Percentiles rank a stretch among this genome's conserved stretches.
Conservation (phyloP, 805 yeast species). For the Wickerhamiella alocasiicola region DNA sequence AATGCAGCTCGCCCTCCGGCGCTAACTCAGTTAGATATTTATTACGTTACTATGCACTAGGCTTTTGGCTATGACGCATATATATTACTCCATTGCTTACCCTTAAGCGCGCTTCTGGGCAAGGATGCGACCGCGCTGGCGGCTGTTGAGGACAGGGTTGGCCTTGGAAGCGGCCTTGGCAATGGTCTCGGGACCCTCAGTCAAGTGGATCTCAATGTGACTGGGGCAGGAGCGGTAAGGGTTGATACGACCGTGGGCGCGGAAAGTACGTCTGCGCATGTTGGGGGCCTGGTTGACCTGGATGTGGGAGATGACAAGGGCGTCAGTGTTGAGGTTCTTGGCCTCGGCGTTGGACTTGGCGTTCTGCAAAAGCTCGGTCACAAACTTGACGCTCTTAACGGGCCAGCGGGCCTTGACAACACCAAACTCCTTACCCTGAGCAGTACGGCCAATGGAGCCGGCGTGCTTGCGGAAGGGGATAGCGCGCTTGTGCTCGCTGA, state of each 20-base stretch:
- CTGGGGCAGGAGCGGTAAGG: conserved; percentile 98
- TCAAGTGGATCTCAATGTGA: conserved; percentile 93
- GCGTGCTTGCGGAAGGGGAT: conserved; percentile 98
- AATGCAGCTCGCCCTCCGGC: too few relatives aligned
- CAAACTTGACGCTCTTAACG: conserved; percentile 91
- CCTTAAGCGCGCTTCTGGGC: conserved; percentile 44
- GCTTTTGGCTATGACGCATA: not conserved
- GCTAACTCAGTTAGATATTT: not conserved
- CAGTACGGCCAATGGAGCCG: conserved; percentile 96
- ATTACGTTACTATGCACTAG: not conserved
- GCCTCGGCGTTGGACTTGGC: conserved; percentile 99
- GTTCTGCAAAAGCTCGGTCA: conserved; percentile 88
- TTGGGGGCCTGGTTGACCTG: conserved; percentile 99
- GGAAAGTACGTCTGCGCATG: conserved; percentile 99
- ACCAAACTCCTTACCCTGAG: conserved; percentile 99
- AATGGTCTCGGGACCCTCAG: conserved; percentile 90
- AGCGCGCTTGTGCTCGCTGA: conserved; percentile 96
- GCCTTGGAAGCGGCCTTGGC: conserved; percentile 72
- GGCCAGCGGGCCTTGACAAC: conserved; percentile 99
- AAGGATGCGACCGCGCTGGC: conserved; percentile 88
- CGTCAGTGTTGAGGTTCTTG: conserved; percentile 91
- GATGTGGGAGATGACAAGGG: conserved; percentile 91
- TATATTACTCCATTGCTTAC: too few relatives aligned
- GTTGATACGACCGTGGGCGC: conserved; percentile 99
- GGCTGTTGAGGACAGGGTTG: conserved; percentile 63